A percentile compares a stretch with the other conserved stretches of the same genome.
These are phyloP conservation scores for Ceratobasidium sp. DNA, from an alignment of 1,284 basidiomycete species.

Conservation along the genomic window DNA sequence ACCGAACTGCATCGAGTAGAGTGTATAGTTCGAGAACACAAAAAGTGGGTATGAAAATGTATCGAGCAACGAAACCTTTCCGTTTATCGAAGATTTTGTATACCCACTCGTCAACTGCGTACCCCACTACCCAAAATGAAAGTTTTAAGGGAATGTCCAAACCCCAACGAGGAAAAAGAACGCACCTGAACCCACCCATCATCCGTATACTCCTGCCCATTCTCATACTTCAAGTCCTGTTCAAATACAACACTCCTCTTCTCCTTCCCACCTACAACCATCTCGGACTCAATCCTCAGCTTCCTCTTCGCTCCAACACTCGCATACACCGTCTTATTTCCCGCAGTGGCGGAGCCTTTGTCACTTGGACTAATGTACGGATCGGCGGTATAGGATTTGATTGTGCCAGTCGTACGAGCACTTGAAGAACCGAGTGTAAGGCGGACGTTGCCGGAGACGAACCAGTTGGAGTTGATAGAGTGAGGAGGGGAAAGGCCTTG, in stretches of 20 bases:
- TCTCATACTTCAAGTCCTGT: conserved; percentile 37
- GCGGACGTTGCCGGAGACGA: conserved; percentile 47
- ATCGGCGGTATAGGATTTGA: conserved; percentile 24
- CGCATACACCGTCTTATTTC: conserved; percentile 43
- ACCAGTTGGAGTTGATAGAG: conserved; percentile 49
- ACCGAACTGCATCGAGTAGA: conserved; percentile 45
- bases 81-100: conserved; percentile 33
- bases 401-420: conserved; percentile 46
- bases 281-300: conserved; percentile 23
- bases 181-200: conserved; percentile 47
- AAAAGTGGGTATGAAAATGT: conserved; percentile 44
- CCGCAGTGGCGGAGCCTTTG: conserved; percentile 20
- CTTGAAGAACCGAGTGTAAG: conserved; percentile 41
- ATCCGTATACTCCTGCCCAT: conserved; percentile 41
- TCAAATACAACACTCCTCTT: conserved; percentile 34
- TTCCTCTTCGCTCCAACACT: conserved; percentile 23
- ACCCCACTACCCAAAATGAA: neutral
- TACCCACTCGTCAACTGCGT: conserved; percentile 44
- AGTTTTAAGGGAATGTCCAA: too few species aligned
- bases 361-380: conserved; percentile 30
- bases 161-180: neutral
- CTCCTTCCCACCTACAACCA: conserved; percentile 41
- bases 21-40: conserved; percentile 45
- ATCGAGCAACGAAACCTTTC: conserved; percentile 34
- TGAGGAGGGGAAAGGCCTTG: conserved; percentile 45